A percentile compares a stretch with the other conserved stretches of the same genome.
phyloP scores from a whole-genome alignment of 2,329 filamentous ascomycete species.

The Thielaviopsis musarum region DNA sequence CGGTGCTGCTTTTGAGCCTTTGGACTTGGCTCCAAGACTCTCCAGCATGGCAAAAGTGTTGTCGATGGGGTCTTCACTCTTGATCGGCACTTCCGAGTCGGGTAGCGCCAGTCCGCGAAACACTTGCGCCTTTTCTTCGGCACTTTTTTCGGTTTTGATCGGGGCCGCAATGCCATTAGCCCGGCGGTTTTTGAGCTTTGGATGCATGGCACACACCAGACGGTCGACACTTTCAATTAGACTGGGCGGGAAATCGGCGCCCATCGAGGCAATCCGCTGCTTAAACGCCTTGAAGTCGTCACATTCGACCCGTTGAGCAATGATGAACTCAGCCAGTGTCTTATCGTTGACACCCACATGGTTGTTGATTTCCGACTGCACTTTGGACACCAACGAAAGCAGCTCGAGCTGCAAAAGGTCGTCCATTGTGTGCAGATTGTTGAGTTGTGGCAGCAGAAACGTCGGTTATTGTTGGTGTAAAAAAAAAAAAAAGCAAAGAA shows the following conservation, averaged over 20 bases:
- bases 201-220: constrained; percentile 76
- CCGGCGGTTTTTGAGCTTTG: constrained; percentile 52
- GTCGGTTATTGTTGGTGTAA: not conserved
- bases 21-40: constrained; percentile 35
- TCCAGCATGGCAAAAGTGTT: constrained; percentile 90
- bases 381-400: constrained; percentile 83
- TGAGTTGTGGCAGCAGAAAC: not conserved
- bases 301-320: constrained; percentile 71
- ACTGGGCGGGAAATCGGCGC: constrained; percentile 68
- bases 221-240: constrained; percentile 85
- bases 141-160: constrained; percentile 10
- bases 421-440: constrained; percentile 44
- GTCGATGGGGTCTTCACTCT: constrained; percentile 54
- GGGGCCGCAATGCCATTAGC: not conserved
- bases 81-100: constrained; percentile 36
- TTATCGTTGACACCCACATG: constrained; percentile 86
- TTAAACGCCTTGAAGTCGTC: constrained; percentile 57
- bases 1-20: constrained; percentile 30
- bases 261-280: constrained; percentile 54
- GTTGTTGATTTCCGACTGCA: constrained; percentile 87
- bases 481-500: not conserved
- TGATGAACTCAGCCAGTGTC: constrained; percentile 90
- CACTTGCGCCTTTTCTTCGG: constrained; percentile 63
- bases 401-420: constrained; percentile 84
- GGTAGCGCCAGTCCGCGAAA: constrained; percentile 82